These are phyloP conservation scores for Secale cereale DNA, from an alignment of 176 grass and related monocot genomes.

Conservation along the genomic window DNA sequence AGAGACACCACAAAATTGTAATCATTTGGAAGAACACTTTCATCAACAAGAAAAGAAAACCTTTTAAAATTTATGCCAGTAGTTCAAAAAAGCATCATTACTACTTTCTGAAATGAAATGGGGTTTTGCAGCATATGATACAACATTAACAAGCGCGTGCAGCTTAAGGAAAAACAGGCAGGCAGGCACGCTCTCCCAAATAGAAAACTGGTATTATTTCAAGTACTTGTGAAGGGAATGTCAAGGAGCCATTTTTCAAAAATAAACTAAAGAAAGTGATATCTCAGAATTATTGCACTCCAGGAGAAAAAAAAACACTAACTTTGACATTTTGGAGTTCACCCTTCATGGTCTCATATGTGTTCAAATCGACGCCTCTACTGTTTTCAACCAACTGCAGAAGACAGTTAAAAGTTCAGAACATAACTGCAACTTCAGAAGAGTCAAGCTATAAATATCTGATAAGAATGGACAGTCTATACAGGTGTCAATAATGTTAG, in stretches of 20 bases:
- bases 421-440: not conserved
- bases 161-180: not conserved
- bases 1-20: not conserved
- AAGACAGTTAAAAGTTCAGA: slow-evolving; percentile 19
- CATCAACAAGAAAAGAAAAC: not conserved
- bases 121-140: not conserved
- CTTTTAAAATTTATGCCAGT: not conserved
- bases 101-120: not conserved
- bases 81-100: not conserved
- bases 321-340: slow-evolving; percentile 87
- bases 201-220: not conserved
- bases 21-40: not conserved
- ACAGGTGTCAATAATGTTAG: not conserved
- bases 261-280: too few relatives aligned
- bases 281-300: slow-evolving; percentile 3
- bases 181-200: not conserved
- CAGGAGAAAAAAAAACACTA: slow-evolving; percentile 18
- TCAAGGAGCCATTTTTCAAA: too few relatives aligned
- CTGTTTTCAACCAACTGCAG: slow-evolving; percentile 72
- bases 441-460: not conserved
- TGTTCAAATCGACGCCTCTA: slow-evolving; percentile 72
- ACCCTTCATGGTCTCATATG: slow-evolving; percentile 69
- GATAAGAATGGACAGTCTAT: not conserved
- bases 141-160: not conserved
- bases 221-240: not conserved